Conservation (phyloP, 352 stramenopile genomes). For the Globisporangium spinosum region DNA sequence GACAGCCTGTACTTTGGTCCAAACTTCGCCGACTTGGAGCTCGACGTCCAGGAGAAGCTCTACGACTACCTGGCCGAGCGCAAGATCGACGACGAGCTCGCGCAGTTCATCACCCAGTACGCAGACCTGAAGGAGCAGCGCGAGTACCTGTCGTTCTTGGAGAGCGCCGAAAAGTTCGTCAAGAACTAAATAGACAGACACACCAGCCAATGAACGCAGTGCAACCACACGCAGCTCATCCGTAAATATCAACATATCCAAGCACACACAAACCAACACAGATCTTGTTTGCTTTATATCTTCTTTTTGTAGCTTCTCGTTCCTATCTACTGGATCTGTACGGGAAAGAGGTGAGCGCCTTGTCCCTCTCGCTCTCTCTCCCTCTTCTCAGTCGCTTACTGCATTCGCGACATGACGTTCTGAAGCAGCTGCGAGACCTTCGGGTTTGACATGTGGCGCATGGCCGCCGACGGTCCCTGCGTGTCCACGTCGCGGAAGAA, state of each 20-base stretch:
- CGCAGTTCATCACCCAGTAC: slow-evolving; percentile 84
- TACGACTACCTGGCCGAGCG: slow-evolving; percentile 74
- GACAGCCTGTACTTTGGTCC: slow-evolving; percentile 75
- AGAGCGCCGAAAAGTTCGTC: slow-evolving; percentile 64
- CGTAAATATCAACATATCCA: slow-evolving; percentile 10
- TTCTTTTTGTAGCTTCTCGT: slow-evolving; percentile 4
- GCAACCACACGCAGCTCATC: not conserved
- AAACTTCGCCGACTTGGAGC: slow-evolving; percentile 78
- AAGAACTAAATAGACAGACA: slow-evolving; percentile 46
- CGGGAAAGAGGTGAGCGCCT: not conserved
- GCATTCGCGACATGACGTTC: slow-evolving; percentile 65
- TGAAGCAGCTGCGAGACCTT: slow-evolving; percentile 82
- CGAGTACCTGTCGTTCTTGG: slow-evolving; percentile 79
- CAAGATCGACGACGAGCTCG: slow-evolving; percentile 80
- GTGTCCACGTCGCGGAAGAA: slow-evolving; percentile 82
- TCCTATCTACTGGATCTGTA: not conserved
- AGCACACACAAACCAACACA: slow-evolving; percentile 10
- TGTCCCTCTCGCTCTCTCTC: not conserved
- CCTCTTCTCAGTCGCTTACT: slow-evolving; percentile 16
- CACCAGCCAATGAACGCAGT: not conserved
- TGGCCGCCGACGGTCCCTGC: slow-evolving; percentile 70
- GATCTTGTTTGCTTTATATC: slow-evolving; percentile 5
- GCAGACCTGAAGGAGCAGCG: slow-evolving; percentile 84
- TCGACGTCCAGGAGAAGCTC: slow-evolving; percentile 82
- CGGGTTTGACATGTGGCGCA: slow-evolving; percentile 87